These are phyloP conservation scores for Hyaloperonospora brassicae DNA, from an alignment of 352 stramenopile species.

Conservation along the genomic window DNA sequence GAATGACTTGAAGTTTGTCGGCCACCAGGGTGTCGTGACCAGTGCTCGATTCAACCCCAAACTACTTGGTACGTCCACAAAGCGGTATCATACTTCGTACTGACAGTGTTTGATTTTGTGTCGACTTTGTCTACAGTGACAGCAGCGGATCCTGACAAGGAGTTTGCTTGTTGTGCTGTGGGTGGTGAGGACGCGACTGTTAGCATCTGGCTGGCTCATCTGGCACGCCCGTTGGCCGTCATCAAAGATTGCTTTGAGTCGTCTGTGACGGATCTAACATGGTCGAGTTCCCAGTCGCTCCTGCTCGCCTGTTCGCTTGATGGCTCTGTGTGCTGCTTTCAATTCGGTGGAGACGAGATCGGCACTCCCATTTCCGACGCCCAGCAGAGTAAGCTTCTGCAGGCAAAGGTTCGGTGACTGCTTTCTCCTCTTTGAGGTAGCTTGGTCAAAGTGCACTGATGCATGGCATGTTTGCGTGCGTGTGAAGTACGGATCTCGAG, in stretches of 20 bases:
- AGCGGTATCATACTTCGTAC: background rate
- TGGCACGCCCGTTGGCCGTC: constrained; percentile 64
- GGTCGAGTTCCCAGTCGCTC: constrained; percentile 47
- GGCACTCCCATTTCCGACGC: constrained; percentile 59
- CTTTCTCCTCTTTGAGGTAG: background rate
- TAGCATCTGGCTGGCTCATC: constrained; percentile 79
- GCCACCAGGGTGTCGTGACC: constrained; percentile 71
- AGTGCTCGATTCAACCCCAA: constrained; percentile 78
- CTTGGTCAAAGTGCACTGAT: background rate
- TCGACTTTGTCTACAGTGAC: constrained; percentile 30
- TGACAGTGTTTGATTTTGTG: constrained; percentile 4
- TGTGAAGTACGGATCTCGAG: constrained; percentile 69
- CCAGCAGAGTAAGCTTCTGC: constrained; percentile 71
- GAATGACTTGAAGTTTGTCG: constrained; percentile 84
- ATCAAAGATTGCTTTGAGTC: constrained; percentile 82
- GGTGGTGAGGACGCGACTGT: constrained; percentile 78
- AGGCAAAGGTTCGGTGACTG: constrained; percentile 48
- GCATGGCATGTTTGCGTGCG: background rate
- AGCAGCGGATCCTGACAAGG: constrained; percentile 49
- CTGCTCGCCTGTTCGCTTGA: constrained; percentile 73
- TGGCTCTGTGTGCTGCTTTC: constrained; percentile 78
- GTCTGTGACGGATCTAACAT: constrained; percentile 74
- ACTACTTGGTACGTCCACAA: constrained; percentile 37
- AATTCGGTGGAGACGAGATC: constrained; percentile 59
- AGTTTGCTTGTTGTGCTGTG: constrained; percentile 80